Percentiles rank a stretch among this genome's conserved stretches.
These are phyloP conservation scores for Epichloe gansuensis DNA, from an alignment of 2,329 filamentous ascomycete genomes.

Conservation along the genomic window DNA sequence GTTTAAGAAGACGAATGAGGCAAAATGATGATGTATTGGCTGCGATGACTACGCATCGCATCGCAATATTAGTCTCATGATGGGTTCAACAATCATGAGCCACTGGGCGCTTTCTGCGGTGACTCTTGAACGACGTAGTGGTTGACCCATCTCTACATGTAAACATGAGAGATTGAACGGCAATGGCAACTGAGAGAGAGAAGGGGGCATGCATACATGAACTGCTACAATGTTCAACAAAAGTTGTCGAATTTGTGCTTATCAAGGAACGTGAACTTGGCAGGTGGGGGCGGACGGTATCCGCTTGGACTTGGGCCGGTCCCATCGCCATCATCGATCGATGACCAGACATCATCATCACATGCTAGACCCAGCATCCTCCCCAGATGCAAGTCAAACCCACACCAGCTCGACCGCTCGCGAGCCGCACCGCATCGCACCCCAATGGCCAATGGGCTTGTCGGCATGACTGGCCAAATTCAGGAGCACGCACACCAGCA, in stretches of 20 bases:
- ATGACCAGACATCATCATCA: conserved; percentile 16
- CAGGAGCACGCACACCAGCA: neutral
- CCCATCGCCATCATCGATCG: neutral
- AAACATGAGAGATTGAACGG: no score
- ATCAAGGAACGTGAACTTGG: neutral
- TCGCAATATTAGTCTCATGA: neutral
- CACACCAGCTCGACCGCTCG: conserved; percentile 1
- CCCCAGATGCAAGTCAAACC: neutral
- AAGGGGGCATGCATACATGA: no score
- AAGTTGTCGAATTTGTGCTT: neutral
- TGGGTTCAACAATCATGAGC: neutral
- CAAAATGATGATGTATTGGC: neutral
- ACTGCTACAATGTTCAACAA: neutral
- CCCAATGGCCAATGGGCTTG: neutral
- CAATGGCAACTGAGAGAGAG: no score
- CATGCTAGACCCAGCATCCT: conserved; percentile 11
- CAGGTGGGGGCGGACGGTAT: neutral
- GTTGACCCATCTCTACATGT: no score
- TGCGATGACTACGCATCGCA: neutral
- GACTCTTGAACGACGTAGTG: no score
- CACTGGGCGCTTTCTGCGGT: no score
- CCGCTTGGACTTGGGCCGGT: neutral
- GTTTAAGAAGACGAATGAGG: neutral
- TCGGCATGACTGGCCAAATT: neutral
- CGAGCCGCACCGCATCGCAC: neutral